A percentile compares a stretch with the other conserved stretches of the same genome.
Conservation (phyloP, 495 filamentous ascomycete species). For the Podospora bellae-mahoneyi region DNA sequence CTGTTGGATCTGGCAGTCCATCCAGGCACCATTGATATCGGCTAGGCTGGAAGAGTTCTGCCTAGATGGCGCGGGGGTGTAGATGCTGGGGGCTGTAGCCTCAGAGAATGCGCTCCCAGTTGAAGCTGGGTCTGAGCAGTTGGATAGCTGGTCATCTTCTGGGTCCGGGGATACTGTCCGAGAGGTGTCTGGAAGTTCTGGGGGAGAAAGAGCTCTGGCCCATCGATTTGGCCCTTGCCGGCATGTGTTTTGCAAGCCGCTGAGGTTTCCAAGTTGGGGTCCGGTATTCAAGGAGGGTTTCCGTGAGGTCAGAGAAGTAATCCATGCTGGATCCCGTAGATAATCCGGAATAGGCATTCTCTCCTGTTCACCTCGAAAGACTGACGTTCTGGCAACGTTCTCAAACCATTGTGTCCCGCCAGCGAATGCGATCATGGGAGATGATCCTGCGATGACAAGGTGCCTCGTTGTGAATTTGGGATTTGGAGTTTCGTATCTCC, state of each 20-base stretch:
- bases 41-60: neutral
- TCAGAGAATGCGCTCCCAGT: neutral
- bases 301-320: neutral
- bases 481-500: neutral
- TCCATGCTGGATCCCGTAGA: neutral
- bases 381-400: neutral
- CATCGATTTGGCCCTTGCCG: neutral
- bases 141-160: neutral
- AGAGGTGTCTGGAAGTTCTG: neutral
- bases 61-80: neutral
- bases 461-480: neutral
- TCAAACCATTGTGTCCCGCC: neutral
- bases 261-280: neutral
- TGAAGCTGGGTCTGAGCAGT: neutral
- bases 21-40: neutral
- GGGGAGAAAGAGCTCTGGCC: neutral
- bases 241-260: no score
- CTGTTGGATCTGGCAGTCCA: neutral
- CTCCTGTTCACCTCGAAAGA: neutral
- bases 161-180: neutral
- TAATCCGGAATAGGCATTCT: neutral
- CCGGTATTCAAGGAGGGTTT: neutral
- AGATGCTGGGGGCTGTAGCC: neutral
- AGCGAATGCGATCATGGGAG: neutral
- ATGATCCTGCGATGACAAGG: neutral